Evolutionary conservation across 768 basidiomycete species (phyloP).

Genomic region (Lepiota subincarnata): DNA sequence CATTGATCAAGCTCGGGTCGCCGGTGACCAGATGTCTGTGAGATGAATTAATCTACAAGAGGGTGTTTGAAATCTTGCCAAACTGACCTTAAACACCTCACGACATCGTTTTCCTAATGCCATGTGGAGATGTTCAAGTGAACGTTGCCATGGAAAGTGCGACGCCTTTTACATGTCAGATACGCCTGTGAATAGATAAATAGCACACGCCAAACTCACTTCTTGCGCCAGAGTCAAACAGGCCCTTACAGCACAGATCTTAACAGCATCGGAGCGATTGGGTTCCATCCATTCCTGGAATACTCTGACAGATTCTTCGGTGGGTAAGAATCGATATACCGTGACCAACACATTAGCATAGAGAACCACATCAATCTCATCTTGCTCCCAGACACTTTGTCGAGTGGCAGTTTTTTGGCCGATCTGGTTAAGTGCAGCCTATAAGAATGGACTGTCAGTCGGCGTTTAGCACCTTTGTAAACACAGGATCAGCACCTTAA

Average conservation of each 20-base stretch:
- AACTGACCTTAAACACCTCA: slow-evolving; percentile 51
- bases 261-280: slow-evolving; percentile 77
- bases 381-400: slow-evolving; percentile 54
- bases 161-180: slow-evolving; percentile 34
- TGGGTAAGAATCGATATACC: slow-evolving; percentile 65
- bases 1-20: slow-evolving; percentile 59
- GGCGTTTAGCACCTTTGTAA: background rate
- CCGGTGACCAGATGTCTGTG: slow-evolving; percentile 29
- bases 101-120: slow-evolving; percentile 46
- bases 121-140: slow-evolving; percentile 44
- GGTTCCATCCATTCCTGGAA: slow-evolving; percentile 68
- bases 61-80: too few species aligned
- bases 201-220: slow-evolving; percentile 31
- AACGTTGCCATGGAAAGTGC: slow-evolving; percentile 53
- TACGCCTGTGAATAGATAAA: background rate
- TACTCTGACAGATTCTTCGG: slow-evolving; percentile 54
- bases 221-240: slow-evolving; percentile 66
- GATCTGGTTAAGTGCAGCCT: slow-evolving; percentile 20
- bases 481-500: slow-evolving; percentile 50
- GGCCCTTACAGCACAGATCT: slow-evolving; percentile 73
- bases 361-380: slow-evolving; percentile 73
- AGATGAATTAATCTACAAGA: background rate
- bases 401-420: background rate
- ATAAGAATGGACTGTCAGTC: background rate
- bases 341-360: slow-evolving; percentile 72